A percentile compares a stretch with the other conserved stretches of the same genome.
Evolutionary conservation across 805 yeast genomes (phyloP).

Genomic region (Yarrowia keelungensis): DNA sequence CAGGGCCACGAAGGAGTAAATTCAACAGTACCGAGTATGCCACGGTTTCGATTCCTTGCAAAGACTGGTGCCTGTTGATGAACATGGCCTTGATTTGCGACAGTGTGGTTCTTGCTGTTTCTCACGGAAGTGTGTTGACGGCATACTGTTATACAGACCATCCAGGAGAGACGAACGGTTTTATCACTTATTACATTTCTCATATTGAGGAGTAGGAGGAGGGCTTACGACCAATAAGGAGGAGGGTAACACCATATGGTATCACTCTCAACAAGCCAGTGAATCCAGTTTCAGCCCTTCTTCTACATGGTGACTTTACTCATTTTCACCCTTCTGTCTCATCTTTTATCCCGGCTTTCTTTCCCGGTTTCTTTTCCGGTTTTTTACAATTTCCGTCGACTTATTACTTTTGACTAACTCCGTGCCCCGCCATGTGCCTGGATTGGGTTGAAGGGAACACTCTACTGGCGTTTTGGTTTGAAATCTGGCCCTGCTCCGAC

Average conservation of each 20-base stretch:
- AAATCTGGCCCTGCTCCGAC: slow-evolving; percentile 7
- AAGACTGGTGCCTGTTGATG: slow-evolving; percentile 18
- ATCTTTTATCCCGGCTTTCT: too few species aligned
- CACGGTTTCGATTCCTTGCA: slow-evolving; percentile 14
- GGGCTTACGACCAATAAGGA: too few species aligned
- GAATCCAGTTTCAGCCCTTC: too few species aligned
- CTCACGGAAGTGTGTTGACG: not conserved
- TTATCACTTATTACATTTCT: slow-evolving; percentile 14
- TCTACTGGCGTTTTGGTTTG: not conserved
- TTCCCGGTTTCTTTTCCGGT: too few species aligned
- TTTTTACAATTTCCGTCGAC: too few species aligned
- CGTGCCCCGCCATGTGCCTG: not conserved
- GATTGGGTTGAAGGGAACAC: slow-evolving; percentile 6
- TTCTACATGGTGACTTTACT: too few species aligned
- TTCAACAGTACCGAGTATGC: not conserved
- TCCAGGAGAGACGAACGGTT: slow-evolving; percentile 13
- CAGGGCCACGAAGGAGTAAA: not conserved
- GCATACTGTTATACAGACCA: slow-evolving; percentile 21
- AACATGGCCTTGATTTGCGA: slow-evolving; percentile 21
- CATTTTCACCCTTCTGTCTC: too few species aligned
- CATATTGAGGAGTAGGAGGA: slow-evolving; percentile 21
- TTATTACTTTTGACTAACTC: not conserved
- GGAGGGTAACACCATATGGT: too few species aligned
- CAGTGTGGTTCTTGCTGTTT: slow-evolving; percentile 9
- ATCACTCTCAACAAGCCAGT: too few species aligned